These are phyloP conservation scores for Penicillium lividum DNA, from an alignment of 495 filamentous ascomycete species.

Conservation along the genomic window DNA sequence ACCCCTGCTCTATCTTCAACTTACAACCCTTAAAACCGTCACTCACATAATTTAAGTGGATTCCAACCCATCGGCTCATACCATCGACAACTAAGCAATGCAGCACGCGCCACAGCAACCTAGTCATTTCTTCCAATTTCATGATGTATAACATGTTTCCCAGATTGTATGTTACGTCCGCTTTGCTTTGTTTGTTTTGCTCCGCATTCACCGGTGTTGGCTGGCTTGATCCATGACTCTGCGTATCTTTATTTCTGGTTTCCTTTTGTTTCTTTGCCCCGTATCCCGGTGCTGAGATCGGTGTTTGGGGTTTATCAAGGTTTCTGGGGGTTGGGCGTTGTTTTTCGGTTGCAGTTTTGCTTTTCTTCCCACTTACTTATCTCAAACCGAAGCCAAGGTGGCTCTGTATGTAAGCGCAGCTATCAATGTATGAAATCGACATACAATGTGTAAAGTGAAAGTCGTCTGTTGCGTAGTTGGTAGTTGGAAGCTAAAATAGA, in stretches of 20 bases:
- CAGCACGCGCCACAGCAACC: slow-evolving; percentile 38
- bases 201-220: slow-evolving; percentile 34
- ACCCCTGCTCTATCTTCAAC: not conserved
- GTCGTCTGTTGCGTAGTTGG: not conserved
- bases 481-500: not conserved
- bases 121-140: slow-evolving; percentile 6
- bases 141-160: slow-evolving; percentile 29
- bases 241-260: not conserved
- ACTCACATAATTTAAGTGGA: slow-evolving; percentile 51
- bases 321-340: not conserved
- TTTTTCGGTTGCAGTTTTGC: slow-evolving; percentile 2
- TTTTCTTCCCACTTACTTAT: slow-evolving; percentile 7
- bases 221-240: not conserved
- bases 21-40: slow-evolving; percentile 13
- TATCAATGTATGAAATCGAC: slow-evolving; percentile 25
- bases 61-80: slow-evolving; percentile 72
- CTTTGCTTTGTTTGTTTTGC: slow-evolving; percentile 10
- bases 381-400: slow-evolving; percentile 13
- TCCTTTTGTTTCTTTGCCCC: not conserved
- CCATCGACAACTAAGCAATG: slow-evolving; percentile 55
- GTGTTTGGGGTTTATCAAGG: slow-evolving; percentile 4
- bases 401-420: slow-evolving; percentile 20
- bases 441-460: slow-evolving; percentile 17
- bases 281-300: slow-evolving; percentile 1
- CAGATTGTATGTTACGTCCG: slow-evolving; percentile 13